Evolutionary conservation across 2,329 filamentous ascomycete species (phyloP).

Genomic region (Aspergillus sp.): DNA sequence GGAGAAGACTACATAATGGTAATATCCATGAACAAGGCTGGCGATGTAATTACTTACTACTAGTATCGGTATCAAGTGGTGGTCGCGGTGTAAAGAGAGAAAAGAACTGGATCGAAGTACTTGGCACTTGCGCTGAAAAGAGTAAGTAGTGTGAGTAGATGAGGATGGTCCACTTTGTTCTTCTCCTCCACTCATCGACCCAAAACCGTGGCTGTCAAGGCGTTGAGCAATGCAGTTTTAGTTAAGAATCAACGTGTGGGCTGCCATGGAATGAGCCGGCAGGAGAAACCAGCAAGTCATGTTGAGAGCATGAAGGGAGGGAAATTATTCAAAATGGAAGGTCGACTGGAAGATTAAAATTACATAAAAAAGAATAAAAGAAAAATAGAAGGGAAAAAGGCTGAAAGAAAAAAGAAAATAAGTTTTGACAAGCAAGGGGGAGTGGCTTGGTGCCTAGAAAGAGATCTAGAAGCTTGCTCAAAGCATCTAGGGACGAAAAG

Average conservation of each 20-base stretch:
- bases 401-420: not conserved
- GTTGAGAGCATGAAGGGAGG: too few species aligned
- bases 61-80: too few species aligned
- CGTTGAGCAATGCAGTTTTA: not conserved
- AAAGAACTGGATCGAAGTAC: too few species aligned
- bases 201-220: not conserved
- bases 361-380: not conserved
- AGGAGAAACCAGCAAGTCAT: not conserved
- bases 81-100: too few species aligned
- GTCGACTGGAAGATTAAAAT: too few species aligned
- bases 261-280: not conserved
- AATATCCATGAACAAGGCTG: too few species aligned
- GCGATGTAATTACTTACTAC: too few species aligned
- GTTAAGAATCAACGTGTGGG: not conserved
- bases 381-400: not conserved
- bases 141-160: not conserved
- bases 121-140: too few species aligned
- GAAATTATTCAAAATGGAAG: too few species aligned
- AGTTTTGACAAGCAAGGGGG: not conserved
- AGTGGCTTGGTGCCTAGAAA: not conserved
- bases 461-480: conserved; percentile 8
- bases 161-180: too few species aligned
- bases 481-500: not conserved
- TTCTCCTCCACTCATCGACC: too few species aligned
- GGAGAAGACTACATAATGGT: too few species aligned